Conservation (phyloP, 1,284 basidiomycete genomes). For the Pyrrhoderma lamaoense region DNA sequence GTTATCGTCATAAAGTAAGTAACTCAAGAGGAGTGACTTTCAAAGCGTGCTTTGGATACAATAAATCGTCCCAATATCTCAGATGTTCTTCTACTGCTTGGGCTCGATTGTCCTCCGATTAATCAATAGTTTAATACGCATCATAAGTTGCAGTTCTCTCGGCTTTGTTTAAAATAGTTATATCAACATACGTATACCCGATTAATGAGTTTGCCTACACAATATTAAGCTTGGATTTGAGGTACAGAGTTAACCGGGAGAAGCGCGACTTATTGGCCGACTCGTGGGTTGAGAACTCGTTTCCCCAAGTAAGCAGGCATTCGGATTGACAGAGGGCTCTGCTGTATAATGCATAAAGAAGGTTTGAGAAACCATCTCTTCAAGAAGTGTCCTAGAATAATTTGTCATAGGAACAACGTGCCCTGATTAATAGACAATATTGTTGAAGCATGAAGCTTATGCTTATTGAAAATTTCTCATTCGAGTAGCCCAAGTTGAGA, state of each 20-base stretch:
- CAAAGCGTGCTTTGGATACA: conserved; percentile 21
- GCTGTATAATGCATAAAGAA: too few relatives aligned
- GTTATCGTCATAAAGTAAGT: conserved; percentile 19
- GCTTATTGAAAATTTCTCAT: background rate
- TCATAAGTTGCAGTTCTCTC: conserved; percentile 1
- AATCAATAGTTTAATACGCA: background rate
- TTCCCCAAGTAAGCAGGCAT: conserved; percentile 9
- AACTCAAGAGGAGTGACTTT: conserved; percentile 15
- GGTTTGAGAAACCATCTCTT: conserved; percentile 12
- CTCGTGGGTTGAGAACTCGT: conserved; percentile 12
- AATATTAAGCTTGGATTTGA: conserved; percentile 1
- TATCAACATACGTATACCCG: background rate
- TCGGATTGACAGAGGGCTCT: background rate
- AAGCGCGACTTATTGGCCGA: conserved; percentile 5
- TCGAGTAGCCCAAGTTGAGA: conserved; percentile 8
- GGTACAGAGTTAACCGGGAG: background rate
- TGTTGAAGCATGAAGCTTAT: background rate
- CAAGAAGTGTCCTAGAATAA: conserved; percentile 11
- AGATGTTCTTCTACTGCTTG: conserved; percentile 11
- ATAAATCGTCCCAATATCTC: conserved; percentile 17
- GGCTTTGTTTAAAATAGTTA: background rate
- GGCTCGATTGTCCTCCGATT: conserved; percentile 7
- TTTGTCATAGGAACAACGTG: conserved; percentile 12
- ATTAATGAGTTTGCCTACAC: background rate
- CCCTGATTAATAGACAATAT: too few relatives aligned